Conservation (phyloP, 2,329 filamentous ascomycete species). For the Cordyceps tenuipes region DNA sequence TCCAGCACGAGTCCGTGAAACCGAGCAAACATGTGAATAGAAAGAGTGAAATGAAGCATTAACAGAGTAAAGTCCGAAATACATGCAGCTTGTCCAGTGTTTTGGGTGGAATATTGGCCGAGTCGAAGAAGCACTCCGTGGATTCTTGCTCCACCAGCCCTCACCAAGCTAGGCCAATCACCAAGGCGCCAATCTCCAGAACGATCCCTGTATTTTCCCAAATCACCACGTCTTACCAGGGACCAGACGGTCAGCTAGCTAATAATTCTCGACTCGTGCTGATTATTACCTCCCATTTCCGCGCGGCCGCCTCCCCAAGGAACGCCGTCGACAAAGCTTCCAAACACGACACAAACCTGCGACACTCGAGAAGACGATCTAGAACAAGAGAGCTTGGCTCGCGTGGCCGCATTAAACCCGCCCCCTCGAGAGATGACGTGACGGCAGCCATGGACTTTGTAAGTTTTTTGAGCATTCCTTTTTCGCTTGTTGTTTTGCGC, state of each 20-base stretch:
- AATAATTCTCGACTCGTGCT: background rate
- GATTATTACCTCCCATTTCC: background rate
- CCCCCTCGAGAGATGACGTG: constrained; percentile 35
- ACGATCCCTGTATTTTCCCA: background rate
- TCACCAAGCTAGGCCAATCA: constrained; percentile 3
- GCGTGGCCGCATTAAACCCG: background rate
- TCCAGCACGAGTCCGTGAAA: background rate
- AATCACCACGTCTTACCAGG: background rate
- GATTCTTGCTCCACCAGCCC: background rate
- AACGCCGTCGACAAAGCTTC: background rate
- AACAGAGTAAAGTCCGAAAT: too few species aligned
- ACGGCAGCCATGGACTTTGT: constrained; percentile 50
- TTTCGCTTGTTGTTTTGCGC: background rate
- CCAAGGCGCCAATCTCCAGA: background rate
- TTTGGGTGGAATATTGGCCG: background rate
- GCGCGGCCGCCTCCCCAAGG: background rate
- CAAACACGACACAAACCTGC: background rate
- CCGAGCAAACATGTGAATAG: background rate
- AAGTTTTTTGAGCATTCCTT: constrained; percentile 20
- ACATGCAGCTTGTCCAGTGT: too few species aligned
- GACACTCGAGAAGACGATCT: background rate
- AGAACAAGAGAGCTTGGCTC: background rate
- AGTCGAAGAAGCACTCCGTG: background rate
- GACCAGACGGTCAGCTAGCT: background rate
- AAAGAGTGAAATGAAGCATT: background rate